Conservation (phyloP, 208 protist species). For the Borovskyia barvae region DNA sequence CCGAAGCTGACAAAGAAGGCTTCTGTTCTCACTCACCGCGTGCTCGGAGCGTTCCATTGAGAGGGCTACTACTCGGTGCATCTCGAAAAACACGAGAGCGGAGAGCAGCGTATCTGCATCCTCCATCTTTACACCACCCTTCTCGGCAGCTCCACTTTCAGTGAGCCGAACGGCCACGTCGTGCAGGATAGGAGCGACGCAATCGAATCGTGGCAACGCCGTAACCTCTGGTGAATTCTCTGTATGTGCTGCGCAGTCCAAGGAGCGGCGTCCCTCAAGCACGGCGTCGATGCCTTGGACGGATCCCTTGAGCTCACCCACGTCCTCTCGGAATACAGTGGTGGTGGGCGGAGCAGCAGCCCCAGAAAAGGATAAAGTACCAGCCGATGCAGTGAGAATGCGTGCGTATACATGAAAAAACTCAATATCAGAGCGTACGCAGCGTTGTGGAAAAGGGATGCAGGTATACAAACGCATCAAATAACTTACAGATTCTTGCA, state of each 20-base stretch:
- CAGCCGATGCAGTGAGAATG: neutral
- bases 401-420: conserved; percentile 11
- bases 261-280: too few species aligned
- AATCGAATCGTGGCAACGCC: neutral
- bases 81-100: neutral
- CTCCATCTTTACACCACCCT: neutral
- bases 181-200: neutral
- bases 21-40: too few species aligned
- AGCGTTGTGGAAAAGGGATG: neutral
- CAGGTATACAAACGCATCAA: conserved; percentile 5
- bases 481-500: neutral
- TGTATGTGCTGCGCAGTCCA: too few species aligned
- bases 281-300: neutral
- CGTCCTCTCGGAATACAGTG: neutral
- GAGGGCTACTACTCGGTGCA: neutral
- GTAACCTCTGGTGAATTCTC: neutral
- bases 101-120: conserved; percentile 5
- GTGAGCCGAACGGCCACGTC: neutral
- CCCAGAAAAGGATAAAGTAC: too few species aligned
- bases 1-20: neutral
- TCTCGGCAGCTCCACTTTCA: neutral
- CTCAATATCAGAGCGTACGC: conserved; percentile 16
- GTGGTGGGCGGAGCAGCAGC: too few species aligned
- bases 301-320: neutral
- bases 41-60: too few species aligned